Evolutionary conservation across 2,329 filamentous ascomycete genomes (phyloP).

Genomic region (Scedosporium minutisporum): DNA sequence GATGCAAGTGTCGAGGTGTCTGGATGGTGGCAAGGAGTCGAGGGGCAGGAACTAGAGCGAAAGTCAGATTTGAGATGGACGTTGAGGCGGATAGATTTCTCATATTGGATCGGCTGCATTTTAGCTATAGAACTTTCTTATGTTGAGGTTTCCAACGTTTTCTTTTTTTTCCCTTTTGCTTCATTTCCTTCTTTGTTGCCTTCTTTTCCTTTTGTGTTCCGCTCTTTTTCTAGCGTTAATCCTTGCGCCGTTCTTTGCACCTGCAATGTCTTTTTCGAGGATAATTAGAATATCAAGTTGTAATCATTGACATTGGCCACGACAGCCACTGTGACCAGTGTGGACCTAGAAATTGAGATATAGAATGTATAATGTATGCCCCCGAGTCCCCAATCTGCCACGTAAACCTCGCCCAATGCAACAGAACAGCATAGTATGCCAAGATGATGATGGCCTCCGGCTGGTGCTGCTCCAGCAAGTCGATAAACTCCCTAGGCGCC

Average conservation of each 20-base stretch:
- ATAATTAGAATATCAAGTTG: background rate
- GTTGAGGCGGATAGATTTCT: too few relatives aligned
- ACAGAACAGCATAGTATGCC: conserved; percentile 18
- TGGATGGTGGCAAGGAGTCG: background rate
- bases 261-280: background rate
- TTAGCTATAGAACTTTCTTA: too few relatives aligned
- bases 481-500: conserved; percentile 14
- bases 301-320: background rate
- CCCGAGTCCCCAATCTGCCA: conserved; percentile 20
- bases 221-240: background rate
- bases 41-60: background rate
- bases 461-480: conserved; percentile 12
- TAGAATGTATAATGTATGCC: background rate
- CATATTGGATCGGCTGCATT: too few relatives aligned
- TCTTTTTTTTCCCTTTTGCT: too few relatives aligned
- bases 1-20: background rate
- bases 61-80: too few relatives aligned
- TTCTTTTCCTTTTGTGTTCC: background rate
- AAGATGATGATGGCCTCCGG: conserved; percentile 18
- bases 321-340: conserved; percentile 1
- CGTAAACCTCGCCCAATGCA: conserved; percentile 15
- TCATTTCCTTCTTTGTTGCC: background rate
- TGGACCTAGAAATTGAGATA: background rate
- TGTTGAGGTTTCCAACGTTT: too few relatives aligned
- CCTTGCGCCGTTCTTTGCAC: background rate